Percentiles rank a stretch among this genome's conserved stretches.
These are phyloP conservation scores for Euphorbia celastroides DNA, from an alignment of 441 rosid species.

Conservation along the genomic window DNA sequence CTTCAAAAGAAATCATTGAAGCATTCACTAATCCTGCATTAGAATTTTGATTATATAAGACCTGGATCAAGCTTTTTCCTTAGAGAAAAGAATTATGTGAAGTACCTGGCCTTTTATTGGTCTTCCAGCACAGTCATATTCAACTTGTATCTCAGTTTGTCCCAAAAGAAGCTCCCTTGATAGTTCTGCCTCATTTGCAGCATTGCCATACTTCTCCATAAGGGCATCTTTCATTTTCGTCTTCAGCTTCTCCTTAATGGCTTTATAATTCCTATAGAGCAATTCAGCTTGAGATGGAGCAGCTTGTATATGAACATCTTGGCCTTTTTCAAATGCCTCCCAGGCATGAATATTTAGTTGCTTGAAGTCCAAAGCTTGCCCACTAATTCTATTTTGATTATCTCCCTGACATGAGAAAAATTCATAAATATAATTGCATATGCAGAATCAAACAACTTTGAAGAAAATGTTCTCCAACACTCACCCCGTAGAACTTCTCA, in stretches of 20 bases:
- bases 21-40: no score
- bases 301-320: conserved; percentile 86
- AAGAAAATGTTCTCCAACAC: conserved; percentile 1
- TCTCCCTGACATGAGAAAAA: conserved; percentile 46
- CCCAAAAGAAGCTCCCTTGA: conserved; percentile 24
- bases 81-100: no score
- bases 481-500: conserved; percentile 48
- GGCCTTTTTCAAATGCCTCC: conserved; percentile 91
- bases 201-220: conserved; percentile 82
- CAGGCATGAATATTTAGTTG: conserved; percentile 69
- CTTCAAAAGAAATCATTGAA: no score
- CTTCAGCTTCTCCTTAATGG: conserved; percentile 64
- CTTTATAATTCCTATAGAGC: conserved; percentile 54
- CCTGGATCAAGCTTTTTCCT: no score
- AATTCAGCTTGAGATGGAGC: conserved; percentile 91
- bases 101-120: conserved; percentile 54
- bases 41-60: no score
- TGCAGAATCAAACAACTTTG: neutral
- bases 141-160: conserved; percentile 23
- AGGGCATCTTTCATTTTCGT: conserved; percentile 59
- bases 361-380: conserved; percentile 83
- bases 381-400: conserved; percentile 69
- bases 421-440: neutral
- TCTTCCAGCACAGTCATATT: conserved; percentile 44
- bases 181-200: conserved; percentile 69